Conservation (phyloP, 768 basidiomycete genomes). For the Infundibulicybe gibba region DNA sequence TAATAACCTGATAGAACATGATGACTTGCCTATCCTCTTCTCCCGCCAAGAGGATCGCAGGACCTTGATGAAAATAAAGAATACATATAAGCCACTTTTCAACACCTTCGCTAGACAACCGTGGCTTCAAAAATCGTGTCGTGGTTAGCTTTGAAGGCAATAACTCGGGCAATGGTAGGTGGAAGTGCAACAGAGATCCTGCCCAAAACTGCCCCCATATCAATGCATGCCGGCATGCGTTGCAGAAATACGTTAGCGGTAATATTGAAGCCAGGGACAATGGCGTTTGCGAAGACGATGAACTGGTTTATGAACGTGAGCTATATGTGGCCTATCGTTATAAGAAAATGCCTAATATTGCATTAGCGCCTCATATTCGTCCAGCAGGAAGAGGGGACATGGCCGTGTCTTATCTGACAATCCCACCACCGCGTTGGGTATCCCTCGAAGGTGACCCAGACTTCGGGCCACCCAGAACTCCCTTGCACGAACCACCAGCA, state of each 20-base stretch:
- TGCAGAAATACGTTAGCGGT: slow-evolving; percentile 5
- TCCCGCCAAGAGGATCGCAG: slow-evolving; percentile 1
- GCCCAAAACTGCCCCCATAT: slow-evolving; percentile 5
- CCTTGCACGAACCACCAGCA: neutral
- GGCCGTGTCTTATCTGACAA: slow-evolving; percentile 5
- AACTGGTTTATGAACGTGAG: neutral
- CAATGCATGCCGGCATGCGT: slow-evolving; percentile 1
- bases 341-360: too few species aligned
- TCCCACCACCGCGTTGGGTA: slow-evolving; percentile 8
- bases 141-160: slow-evolving; percentile 5
- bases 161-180: slow-evolving; percentile 3
- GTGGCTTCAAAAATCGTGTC: slow-evolving; percentile 1
- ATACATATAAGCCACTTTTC: slow-evolving; percentile 6
- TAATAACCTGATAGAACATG: neutral
- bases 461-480: neutral
- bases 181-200: slow-evolving; percentile 6
- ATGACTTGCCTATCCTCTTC: slow-evolving; percentile 5
- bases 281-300: neutral
- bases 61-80: neutral
- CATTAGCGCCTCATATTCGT: too few species aligned
- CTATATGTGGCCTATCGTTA: too few species aligned
- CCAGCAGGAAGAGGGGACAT: neutral
- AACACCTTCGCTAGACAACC: neutral
- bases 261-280: slow-evolving; percentile 6
- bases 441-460: slow-evolving; percentile 4